Evolutionary conservation across 495 filamentous ascomycete species (phyloP).

Genomic region (Daldinia grandis): DNA sequence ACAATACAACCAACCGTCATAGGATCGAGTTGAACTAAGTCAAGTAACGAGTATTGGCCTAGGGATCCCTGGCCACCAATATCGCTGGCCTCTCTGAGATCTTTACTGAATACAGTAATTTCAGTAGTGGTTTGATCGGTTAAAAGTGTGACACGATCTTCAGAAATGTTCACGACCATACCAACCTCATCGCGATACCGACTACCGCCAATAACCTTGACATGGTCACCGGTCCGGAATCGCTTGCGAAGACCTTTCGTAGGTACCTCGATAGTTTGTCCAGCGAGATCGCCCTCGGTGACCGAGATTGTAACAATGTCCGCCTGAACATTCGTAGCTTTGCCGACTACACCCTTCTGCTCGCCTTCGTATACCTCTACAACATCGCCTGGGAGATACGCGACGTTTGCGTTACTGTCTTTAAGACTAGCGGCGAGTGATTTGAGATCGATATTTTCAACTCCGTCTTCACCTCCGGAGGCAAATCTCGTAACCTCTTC

Average conservation of each 20-base stretch:
- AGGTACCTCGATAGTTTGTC: constrained; percentile 90
- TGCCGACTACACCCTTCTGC: constrained; percentile 88
- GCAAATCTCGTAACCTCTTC: constrained; percentile 96
- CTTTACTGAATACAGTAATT: constrained; percentile 98
- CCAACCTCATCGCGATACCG: constrained; percentile 92
- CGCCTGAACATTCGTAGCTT: constrained; percentile 82
- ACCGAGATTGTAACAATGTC: constrained; percentile 92
- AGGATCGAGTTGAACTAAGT: constrained; percentile 92
- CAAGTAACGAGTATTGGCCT: constrained; percentile 87
- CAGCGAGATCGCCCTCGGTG: constrained; percentile 80
- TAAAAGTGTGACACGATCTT: constrained; percentile 89
- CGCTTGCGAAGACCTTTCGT: constrained; percentile 91
- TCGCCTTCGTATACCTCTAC: constrained; percentile 97
- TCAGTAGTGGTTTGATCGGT: constrained; percentile 91
- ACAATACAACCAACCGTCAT: constrained; percentile 91
- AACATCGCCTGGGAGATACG: constrained; percentile 89
- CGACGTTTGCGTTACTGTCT: constrained; percentile 74
- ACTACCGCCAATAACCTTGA: constrained; percentile 97
- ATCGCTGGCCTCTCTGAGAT: constrained; percentile 90
- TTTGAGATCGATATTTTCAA: constrained; percentile 89
- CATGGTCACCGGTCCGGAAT: constrained; percentile 94
- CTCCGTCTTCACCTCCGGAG: constrained; percentile 86
- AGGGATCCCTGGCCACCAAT: constrained; percentile 80
- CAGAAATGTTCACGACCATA: constrained; percentile 92
- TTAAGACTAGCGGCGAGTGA: constrained; percentile 88